Evolutionary conservation across 78 protist species (phyloP).

Genomic region (Speleostelium caveatum): DNA sequence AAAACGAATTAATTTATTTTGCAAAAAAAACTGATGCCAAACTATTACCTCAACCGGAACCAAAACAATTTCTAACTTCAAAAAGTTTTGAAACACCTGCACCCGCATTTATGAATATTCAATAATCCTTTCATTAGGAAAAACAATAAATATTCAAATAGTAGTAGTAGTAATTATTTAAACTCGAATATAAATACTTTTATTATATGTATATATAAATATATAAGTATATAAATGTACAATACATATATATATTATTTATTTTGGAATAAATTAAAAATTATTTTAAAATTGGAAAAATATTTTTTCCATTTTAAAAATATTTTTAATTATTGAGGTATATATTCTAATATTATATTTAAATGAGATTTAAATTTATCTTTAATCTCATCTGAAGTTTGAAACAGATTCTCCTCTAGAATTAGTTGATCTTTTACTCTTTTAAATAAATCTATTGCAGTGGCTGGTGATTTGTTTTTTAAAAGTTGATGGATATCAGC

Average conservation of each 20-base stretch:
- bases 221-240: too few relatives aligned
- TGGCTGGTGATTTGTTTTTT: conserved; percentile 25
- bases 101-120: conserved; percentile 19
- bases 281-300: not conserved
- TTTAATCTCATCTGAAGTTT: conserved; percentile 63
- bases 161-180: too few relatives aligned
- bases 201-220: too few relatives aligned
- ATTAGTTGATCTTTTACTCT: conserved; percentile 72
- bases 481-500: conserved; percentile 40
- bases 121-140: not conserved
- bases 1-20: conserved; percentile 60
- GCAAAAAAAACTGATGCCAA: conserved; percentile 38
- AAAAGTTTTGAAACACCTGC: conserved; percentile 31
- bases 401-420: conserved; percentile 61
- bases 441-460: conserved; percentile 43
- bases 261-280: too few relatives aligned
- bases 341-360: conserved; percentile 28
- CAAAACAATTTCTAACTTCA: conserved; percentile 20
- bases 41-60: conserved; percentile 29
- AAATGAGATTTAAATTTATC: conserved; percentile 44
- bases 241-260: too few relatives aligned
- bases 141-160: too few relatives aligned
- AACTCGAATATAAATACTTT: too few relatives aligned
- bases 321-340: not conserved
- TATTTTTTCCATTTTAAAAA: too few relatives aligned